phyloP scores from a whole-genome alignment of 2,329 filamentous ascomycete genomes.

The Aureobasidium subglaciale region DNA sequence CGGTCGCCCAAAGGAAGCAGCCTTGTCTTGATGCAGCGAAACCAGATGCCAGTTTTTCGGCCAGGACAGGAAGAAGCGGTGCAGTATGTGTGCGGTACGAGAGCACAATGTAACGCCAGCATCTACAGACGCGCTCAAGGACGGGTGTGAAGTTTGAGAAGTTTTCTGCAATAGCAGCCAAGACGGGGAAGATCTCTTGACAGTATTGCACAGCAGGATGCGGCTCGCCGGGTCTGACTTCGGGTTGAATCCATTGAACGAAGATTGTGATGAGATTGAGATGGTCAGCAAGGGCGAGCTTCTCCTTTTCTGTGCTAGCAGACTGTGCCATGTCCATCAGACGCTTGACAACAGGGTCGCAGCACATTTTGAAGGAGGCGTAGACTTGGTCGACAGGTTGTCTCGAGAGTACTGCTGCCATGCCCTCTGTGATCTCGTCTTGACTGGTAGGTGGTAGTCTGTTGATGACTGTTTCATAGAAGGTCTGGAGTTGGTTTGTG shows the following conservation, averaged over 20 bases:
- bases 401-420: slow-evolving; percentile 82
- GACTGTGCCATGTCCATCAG: slow-evolving; percentile 82
- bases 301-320: slow-evolving; percentile 73
- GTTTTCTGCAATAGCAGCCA: slow-evolving; percentile 78
- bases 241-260: slow-evolving; percentile 69
- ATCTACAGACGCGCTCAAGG: slow-evolving; percentile 86
- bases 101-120: slow-evolving; percentile 95
- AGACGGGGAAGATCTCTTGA: slow-evolving; percentile 82
- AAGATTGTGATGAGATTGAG: slow-evolving; percentile 89
- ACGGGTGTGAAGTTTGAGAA: slow-evolving; percentile 84
- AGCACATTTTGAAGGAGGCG: slow-evolving; percentile 81
- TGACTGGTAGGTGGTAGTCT: slow-evolving; percentile 79
- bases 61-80: slow-evolving; percentile 75
- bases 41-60: slow-evolving; percentile 77
- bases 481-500: slow-evolving; percentile 78
- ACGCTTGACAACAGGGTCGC: slow-evolving; percentile 78
- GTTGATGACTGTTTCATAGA: slow-evolving; percentile 86
- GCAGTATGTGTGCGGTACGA: slow-evolving; percentile 87
- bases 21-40: slow-evolving; percentile 84
- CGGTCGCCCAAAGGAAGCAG: slow-evolving; percentile 97
- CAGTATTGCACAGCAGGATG: slow-evolving; percentile 96
- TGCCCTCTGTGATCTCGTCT: slow-evolving; percentile 93
- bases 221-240: slow-evolving; percentile 61
- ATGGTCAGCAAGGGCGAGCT: slow-evolving; percentile 86
- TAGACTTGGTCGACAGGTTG: slow-evolving; percentile 77